Percentiles rank a stretch among this genome's conserved stretches.
Conservation (phyloP, 192 early-diverging fungal species). For the Podila epigama region DNA sequence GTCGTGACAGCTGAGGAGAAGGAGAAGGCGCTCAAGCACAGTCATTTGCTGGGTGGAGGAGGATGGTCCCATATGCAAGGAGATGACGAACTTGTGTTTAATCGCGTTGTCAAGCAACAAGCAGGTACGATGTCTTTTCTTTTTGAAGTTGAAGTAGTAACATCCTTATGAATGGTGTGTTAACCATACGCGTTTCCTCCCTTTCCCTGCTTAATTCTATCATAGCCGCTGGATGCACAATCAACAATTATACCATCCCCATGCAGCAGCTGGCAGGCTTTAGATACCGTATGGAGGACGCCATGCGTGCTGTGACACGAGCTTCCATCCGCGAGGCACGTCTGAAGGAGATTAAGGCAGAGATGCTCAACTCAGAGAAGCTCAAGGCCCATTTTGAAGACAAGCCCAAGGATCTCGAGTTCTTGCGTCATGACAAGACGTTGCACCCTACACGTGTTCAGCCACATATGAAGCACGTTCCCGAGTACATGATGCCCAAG, state of each 20-base stretch:
- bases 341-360: conserved; percentile 93
- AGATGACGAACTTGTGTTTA: conserved; percentile 75
- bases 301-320: conserved; percentile 78
- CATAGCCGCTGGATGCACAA: conserved; percentile 48
- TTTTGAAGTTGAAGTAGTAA: too few relatives aligned
- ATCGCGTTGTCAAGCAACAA: conserved; percentile 79
- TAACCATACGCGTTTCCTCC: neutral
- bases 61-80: conserved; percentile 41
- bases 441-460: conserved; percentile 84
- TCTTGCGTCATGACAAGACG: conserved; percentile 89
- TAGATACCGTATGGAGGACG: conserved; percentile 89
- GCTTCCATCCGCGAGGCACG: conserved; percentile 87
- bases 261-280: conserved; percentile 92
- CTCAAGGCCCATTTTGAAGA: conserved; percentile 95
- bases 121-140: conserved; percentile 49
- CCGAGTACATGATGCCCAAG: conserved; percentile 92
- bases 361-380: conserved; percentile 96
- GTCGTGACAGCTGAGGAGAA: conserved; percentile 66
- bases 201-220: neutral
- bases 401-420: conserved; percentile 91
- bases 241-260: conserved; percentile 87
- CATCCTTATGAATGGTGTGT: too few relatives aligned
- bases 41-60: conserved; percentile 23
- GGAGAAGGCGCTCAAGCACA: conserved; percentile 33
- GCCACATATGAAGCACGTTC: conserved; percentile 92